phyloP scores from a whole-genome alignment of 1,284 basidiomycete species.

The Entoloma clypeatum region DNA sequence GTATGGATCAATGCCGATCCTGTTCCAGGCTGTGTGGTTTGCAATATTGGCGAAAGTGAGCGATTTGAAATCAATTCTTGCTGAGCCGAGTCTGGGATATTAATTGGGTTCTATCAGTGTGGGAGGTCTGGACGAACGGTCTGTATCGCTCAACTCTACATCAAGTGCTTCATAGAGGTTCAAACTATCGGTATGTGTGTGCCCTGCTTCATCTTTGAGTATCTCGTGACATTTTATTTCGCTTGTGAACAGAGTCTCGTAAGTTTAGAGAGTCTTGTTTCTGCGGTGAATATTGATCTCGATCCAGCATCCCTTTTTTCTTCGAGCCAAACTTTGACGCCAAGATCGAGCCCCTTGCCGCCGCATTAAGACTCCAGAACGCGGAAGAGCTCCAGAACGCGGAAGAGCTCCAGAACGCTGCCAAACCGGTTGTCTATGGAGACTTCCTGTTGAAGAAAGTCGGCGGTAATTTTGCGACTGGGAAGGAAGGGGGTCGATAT shows the following conservation, averaged over 20 bases:
- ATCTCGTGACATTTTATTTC: constrained; percentile 2
- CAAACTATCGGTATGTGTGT: constrained; percentile 61
- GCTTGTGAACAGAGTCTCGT: constrained; percentile 50
- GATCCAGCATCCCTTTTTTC: constrained; percentile 73
- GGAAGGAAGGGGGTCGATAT: too few relatives aligned
- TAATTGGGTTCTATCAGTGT: constrained; percentile 48
- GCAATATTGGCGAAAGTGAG: constrained; percentile 83
- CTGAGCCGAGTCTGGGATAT: background rate
- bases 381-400: constrained; percentile 35
- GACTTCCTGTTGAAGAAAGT: constrained; percentile 75
- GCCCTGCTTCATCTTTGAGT: background rate
- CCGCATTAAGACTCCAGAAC: constrained; percentile 47
- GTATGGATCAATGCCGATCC: constrained; percentile 79
- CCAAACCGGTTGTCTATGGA: constrained; percentile 64
- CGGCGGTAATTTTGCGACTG: constrained; percentile 56
- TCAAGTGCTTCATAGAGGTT: constrained; percentile 68
- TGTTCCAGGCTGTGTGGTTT: constrained; percentile 72
- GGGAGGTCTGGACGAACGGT: constrained; percentile 83
- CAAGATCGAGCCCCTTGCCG: constrained; percentile 53
- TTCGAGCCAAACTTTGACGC: constrained; percentile 82
- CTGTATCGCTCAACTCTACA: constrained; percentile 74
- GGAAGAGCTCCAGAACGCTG: constrained; percentile 21
- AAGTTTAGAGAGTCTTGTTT: constrained; percentile 23
- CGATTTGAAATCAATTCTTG: constrained; percentile 8
- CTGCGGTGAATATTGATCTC: background rate